Percentiles rank a stretch among this genome's conserved stretches.
phyloP scores from a whole-genome alignment of 2,329 filamentous ascomycete genomes.

The Colletotrichum acutatum region DNA sequence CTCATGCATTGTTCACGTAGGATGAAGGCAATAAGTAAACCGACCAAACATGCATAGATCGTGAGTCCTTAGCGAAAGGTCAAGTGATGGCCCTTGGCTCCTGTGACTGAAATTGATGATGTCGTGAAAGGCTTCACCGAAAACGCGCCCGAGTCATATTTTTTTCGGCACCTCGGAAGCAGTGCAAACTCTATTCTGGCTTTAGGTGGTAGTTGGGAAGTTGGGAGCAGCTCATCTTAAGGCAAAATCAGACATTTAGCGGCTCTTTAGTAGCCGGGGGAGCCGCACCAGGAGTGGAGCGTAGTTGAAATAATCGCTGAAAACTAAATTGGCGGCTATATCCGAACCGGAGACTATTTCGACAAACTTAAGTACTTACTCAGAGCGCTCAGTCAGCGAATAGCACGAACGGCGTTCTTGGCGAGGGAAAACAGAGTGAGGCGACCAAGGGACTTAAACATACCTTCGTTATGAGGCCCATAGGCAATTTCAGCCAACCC shows the following conservation, averaged over 20 bases:
- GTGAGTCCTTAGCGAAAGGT: background rate
- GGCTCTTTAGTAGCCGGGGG: background rate
- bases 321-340: background rate
- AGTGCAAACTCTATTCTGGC: background rate
- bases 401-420: background rate
- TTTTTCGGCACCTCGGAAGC: background rate
- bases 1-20: constrained; percentile 6
- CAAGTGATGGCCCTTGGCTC: background rate
- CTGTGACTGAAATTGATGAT: background rate
- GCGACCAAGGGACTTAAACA: background rate
- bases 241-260: background rate
- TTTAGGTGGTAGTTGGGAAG: background rate
- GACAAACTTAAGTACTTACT: background rate
- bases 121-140: background rate
- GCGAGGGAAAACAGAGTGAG: background rate
- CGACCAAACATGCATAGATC: background rate
- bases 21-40: too few relatives aligned
- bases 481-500: background rate
- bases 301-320: background rate
- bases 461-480: background rate
- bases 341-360: background rate
- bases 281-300: background rate
- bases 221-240: background rate
- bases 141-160: too few relatives aligned
- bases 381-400: background rate